Base-by-base conservation (phyloP, 805 yeast genomes). In the Aciculoconidium aculeatum region DNA sequence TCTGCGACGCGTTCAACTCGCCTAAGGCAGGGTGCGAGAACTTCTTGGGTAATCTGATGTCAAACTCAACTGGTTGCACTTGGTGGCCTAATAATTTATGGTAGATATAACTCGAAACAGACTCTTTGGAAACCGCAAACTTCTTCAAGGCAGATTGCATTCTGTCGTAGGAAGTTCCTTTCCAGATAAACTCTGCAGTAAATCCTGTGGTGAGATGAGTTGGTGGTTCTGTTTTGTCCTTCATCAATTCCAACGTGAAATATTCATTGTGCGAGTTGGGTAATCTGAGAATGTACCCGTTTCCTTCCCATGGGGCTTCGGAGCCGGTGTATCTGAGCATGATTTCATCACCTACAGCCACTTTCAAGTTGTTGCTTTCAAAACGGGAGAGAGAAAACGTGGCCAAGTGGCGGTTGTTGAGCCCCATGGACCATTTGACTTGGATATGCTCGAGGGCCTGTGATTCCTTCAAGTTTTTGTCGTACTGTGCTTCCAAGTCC, bases 181-280 rank as follows among this genome's bases (percentile, higher is more conserved):
- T 82, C 96, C 96, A 88, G 30, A 82, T 84, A 49, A 85, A 81
- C 44, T 84, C 90, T 1, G 88, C 87, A 2, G 88, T 75, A 51
- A 84, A 88, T 13, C 79, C 84, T 4, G 74, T 66, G 2, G 71
- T 68, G 21, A 71, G 49, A 36, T 77, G 66, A 2, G 78, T 71
- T 29, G 83, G 83, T 2, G 42, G 40, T 5, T 34, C 23, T 2
- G 36, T 48, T 13, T 58, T 63, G 9, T 53, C 47, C 2, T 72
- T 61, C 24, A 52, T 57, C 37, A 87, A 61, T 51, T 86, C 95
- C 27, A 86, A 55, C 1, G 88, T 79, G 44, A 79, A 79, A 30
- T 74, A 78, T 39, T 80, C 88, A 27, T 72, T 73, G 25, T 63
- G 58, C 20, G 80, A 65, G 42, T 72, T 72, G 6, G 95, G 95